phyloP scores from a whole-genome alignment of 2,329 filamentous ascomycete species.

The Botrytis fabae region DNA sequence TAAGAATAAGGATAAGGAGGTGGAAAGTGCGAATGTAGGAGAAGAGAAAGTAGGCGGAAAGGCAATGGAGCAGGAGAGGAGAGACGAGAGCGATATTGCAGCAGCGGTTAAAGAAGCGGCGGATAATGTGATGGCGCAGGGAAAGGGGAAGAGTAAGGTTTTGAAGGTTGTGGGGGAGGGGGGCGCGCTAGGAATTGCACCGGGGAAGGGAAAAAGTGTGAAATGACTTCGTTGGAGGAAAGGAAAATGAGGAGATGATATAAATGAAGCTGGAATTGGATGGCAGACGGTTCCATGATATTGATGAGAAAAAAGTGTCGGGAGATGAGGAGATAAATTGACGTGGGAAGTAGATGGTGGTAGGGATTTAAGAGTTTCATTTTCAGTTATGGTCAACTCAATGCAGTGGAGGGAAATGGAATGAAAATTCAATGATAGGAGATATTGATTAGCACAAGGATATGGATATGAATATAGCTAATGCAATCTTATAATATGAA shows the following conservation, averaged over 20 bases:
- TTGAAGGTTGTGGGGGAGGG: neutral
- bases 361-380: neutral
- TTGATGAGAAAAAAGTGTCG: neutral
- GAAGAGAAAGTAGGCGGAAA: neutral
- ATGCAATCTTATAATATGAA: neutral
- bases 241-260: neutral
- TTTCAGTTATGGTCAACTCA: neutral
- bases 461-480: no score
- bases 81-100: neutral
- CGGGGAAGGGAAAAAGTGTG: neutral
- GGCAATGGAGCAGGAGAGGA: neutral
- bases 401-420: neutral
- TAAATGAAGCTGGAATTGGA: neutral
- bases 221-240: neutral
- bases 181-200: neutral
- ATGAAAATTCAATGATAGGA: neutral
- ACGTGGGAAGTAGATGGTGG: no score
- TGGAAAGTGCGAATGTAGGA: no score
- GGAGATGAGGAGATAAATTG: neutral
- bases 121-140: neutral
- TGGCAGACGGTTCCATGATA: neutral
- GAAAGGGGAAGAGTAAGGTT: neutral
- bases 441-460: neutral
- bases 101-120: neutral
- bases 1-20: neutral